These are phyloP conservation scores for Neckera pumila DNA, from an alignment of 225 moss, liverwort and hornwort species.

Conservation along the genomic window DNA sequence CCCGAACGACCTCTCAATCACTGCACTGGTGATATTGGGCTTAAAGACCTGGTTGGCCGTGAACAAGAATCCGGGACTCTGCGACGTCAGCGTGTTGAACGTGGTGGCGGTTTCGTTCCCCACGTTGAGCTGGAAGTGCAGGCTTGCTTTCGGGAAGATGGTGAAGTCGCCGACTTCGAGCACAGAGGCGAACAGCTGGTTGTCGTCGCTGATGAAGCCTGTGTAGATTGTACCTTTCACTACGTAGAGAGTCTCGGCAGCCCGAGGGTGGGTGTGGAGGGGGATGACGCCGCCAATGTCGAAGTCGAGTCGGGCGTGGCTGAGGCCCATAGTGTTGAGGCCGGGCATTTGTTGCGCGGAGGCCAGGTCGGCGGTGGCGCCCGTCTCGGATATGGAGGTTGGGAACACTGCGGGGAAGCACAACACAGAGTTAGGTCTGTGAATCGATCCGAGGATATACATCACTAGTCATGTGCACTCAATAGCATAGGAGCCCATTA, in stretches of 20 bases:
- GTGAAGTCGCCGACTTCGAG: neutral
- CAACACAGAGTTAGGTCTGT: neutral
- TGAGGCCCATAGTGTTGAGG: too few relatives aligned
- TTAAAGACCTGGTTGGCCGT: neutral
- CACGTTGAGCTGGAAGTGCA: neutral
- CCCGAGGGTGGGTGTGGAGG: neutral
- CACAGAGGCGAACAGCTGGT: neutral
- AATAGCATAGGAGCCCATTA: neutral
- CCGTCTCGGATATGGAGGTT: neutral
- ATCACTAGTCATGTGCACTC: neutral
- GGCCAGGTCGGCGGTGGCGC: neutral
- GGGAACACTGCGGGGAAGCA: neutral
- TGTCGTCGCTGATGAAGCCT: neutral
- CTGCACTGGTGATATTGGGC: neutral
- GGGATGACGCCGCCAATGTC: too few relatives aligned
- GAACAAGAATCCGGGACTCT: neutral
- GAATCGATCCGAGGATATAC: neutral
- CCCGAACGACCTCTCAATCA: neutral
- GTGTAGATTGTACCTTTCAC: neutral
- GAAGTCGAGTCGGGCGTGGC: too few relatives aligned
- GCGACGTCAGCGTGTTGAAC: neutral
- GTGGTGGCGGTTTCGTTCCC: neutral
- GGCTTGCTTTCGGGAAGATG: neutral
- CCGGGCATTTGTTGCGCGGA: too few relatives aligned
- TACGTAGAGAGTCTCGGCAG: neutral